These are phyloP conservation scores for Glycine soja DNA, from an alignment of 306 rosid species.

Conservation along the genomic window DNA sequence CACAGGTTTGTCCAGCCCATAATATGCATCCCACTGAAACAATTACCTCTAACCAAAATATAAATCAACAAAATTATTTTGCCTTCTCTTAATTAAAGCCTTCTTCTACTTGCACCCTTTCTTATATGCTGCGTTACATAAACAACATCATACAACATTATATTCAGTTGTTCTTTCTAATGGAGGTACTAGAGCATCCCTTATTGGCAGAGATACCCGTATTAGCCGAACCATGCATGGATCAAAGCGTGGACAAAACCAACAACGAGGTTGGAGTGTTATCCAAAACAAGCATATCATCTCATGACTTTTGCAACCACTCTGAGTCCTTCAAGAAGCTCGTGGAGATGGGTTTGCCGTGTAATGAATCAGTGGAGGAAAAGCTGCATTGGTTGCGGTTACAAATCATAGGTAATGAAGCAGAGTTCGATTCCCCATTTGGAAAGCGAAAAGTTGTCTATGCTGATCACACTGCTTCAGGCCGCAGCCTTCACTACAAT, in stretches of 20 bases:
- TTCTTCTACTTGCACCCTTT: background rate
- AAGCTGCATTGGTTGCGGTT: conserved; percentile 68
- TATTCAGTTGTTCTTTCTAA: conserved; percentile 17
- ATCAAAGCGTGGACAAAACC: background rate
- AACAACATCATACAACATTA: conserved; percentile 27
- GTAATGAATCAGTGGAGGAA: conserved; percentile 40
- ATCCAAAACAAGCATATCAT: background rate
- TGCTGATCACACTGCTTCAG: conserved; percentile 94
- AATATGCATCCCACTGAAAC: conserved; percentile 48
- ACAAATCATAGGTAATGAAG: conserved; percentile 66
- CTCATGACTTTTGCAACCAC: conserved; percentile 33
- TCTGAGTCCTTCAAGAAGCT: conserved; percentile 46
- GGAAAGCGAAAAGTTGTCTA: conserved; percentile 70
- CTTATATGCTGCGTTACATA: conserved; percentile 37
- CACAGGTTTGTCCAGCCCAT: conserved; percentile 44
- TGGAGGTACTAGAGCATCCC: conserved; percentile 43
- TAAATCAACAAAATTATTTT: background rate
- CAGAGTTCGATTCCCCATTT: conserved; percentile 65
- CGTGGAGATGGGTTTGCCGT: conserved; percentile 46
- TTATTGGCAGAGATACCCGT: background rate
- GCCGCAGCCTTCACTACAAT: conserved; percentile 68
- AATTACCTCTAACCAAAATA: background rate
- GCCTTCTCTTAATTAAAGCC: no score
- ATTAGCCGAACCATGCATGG: background rate
- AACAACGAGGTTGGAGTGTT: background rate